These are phyloP conservation scores for Boechera retrofracta DNA, from an alignment of 345 rosid genomes.

Conservation along the genomic window DNA sequence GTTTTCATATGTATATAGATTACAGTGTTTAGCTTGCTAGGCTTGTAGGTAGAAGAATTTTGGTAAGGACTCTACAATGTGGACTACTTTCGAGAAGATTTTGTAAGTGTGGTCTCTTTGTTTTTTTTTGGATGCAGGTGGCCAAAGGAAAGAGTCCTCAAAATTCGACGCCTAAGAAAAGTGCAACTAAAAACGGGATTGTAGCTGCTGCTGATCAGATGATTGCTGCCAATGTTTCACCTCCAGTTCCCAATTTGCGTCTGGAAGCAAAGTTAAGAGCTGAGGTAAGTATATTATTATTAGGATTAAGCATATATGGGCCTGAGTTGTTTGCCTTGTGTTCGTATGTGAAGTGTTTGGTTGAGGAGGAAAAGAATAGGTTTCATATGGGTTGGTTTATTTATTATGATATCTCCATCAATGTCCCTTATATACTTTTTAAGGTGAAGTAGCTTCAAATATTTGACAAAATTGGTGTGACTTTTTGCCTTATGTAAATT, in stretches of 20 bases:
- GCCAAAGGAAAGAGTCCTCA: constrained; percentile 52
- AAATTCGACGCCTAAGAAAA: constrained; percentile 65
- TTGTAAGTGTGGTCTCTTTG: neutral
- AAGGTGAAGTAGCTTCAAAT: constrained; percentile 6
- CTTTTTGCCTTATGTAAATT: constrained; percentile 11
- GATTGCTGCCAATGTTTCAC: constrained; percentile 42
- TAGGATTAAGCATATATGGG: neutral
- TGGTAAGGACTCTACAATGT: constrained; percentile 7
- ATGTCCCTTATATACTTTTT: neutral
- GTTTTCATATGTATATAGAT: neutral
- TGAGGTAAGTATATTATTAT: constrained; percentile 57
- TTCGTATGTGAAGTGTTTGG: neutral
- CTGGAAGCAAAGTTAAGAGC: constrained; percentile 78
- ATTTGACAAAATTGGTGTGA: neutral
- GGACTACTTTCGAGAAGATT: neutral
- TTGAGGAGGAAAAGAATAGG: neutral
- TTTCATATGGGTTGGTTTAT: neutral
- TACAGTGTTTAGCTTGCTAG: neutral
- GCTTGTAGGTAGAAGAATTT: constrained; percentile 11
- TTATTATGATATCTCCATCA: neutral
- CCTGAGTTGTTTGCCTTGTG: neutral
- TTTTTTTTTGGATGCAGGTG: constrained; percentile 11
- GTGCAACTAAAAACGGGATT: constrained; percentile 42
- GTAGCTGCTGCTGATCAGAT: constrained; percentile 33
- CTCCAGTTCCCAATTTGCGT: constrained; percentile 63